Evolutionary conservation across 129 eudicot species (phyloP).

Genomic region (Flaveria bidentis): DNA sequence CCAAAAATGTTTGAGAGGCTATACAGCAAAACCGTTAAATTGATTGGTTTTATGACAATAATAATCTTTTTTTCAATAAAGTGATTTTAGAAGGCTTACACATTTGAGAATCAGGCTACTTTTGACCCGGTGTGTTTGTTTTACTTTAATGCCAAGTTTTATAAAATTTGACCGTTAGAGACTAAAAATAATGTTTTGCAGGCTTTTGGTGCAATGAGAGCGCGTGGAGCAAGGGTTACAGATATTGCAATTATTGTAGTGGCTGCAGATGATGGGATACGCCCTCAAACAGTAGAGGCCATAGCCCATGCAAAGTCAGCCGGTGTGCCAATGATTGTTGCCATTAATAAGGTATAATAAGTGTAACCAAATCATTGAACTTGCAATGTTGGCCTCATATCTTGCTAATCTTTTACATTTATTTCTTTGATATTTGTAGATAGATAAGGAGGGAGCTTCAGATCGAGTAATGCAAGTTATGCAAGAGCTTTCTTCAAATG

Average conservation of each 20-base stretch:
- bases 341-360: conserved; percentile 71
- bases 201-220: conserved; percentile 99
- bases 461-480: conserved; percentile 90
- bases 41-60: neutral
- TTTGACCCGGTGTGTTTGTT: neutral
- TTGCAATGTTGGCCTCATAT: conserved; percentile 17
- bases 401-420: neutral
- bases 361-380: conserved; percentile 7
- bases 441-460: conserved; percentile 95
- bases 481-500: conserved; percentile 89
- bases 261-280: conserved; percentile 98
- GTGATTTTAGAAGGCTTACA: neutral
- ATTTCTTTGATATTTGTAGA: conserved; percentile 45
- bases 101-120: neutral
- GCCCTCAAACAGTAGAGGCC: conserved; percentile 94
- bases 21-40: neutral
- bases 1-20: neutral
- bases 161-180: neutral
- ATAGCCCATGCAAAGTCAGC: conserved; percentile 98
- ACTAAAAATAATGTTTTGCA: conserved; percentile 25
- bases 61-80: neutral
- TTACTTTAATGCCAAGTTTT: neutral
- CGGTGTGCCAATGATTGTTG: conserved; percentile 88
- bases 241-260: conserved; percentile 97
- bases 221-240: conserved; percentile 98